A percentile compares a stretch with the other conserved stretches of the same genome.
Evolutionary conservation across 306 rosid species (phyloP).

Genomic region (Vigna radiata): DNA sequence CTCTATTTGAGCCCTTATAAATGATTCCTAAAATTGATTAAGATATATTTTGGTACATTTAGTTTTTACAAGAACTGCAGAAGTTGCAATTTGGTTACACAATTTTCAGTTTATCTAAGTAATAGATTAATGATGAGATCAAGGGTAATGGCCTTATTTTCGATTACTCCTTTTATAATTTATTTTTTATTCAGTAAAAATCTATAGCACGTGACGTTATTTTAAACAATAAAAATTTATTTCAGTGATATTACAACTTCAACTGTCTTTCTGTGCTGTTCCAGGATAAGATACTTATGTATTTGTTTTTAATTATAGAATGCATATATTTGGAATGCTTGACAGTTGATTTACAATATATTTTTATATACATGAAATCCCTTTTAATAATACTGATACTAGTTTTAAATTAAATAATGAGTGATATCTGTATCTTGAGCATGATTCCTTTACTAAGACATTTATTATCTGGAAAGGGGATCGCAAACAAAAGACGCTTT

Average conservation of each 20-base stretch:
- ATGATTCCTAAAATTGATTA: background rate
- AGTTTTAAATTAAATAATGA: constrained; percentile 15
- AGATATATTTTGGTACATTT: background rate
- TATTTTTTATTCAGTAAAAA: background rate
- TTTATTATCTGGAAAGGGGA: constrained; percentile 11
- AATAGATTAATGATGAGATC: background rate
- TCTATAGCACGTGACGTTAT: background rate
- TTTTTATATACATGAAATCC: constrained; percentile 13
- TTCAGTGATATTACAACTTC: background rate
- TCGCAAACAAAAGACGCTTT: constrained; percentile 6
- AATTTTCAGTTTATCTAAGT: background rate
- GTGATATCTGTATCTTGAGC: constrained; percentile 6
- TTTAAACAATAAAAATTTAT: background rate
- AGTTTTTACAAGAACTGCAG: background rate
- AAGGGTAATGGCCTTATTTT: background rate
- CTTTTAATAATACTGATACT: constrained; percentile 20
- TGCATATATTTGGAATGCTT: background rate
- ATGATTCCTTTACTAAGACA: constrained; percentile 1
- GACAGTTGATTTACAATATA: constrained; percentile 3
- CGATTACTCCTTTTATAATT: background rate
- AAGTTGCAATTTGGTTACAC: constrained; percentile 18
- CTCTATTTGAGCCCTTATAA: background rate
- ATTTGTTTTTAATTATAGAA: constrained; percentile 7
- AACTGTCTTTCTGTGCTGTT: background rate
- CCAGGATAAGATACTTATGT: background rate